Percentiles rank a stretch among this genome's conserved stretches.
phyloP scores from a whole-genome alignment of 1,139 yeast species.

The Hansenula sp. region DNA sequence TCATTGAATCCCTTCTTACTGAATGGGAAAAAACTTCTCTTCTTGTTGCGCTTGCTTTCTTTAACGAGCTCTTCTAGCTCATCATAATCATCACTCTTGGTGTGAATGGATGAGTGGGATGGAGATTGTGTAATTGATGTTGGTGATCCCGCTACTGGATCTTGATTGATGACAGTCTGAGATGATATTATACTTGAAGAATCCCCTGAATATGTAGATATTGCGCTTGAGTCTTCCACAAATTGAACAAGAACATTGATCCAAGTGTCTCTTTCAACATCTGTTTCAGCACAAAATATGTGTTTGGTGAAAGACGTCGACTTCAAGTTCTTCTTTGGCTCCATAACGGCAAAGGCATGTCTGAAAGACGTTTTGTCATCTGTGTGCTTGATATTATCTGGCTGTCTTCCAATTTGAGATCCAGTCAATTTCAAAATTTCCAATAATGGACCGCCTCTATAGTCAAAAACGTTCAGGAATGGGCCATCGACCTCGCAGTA shows the following conservation, averaged over 20 bases:
- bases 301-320: slow-evolving; percentile 54
- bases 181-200: slow-evolving; percentile 3
- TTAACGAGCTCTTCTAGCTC: slow-evolving; percentile 25
- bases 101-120: slow-evolving; percentile 6
- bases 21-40: slow-evolving; percentile 60
- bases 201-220: slow-evolving; percentile 1
- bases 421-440: slow-evolving; percentile 58
- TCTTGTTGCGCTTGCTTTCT: slow-evolving; percentile 43
- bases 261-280: slow-evolving; percentile 79
- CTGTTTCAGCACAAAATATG: slow-evolving; percentile 79
- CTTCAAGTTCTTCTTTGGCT: slow-evolving; percentile 54
- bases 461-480: slow-evolving; percentile 54
- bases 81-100: slow-evolving; percentile 18
- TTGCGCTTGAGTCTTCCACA: slow-evolving; percentile 20
- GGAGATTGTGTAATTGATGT: slow-evolving; percentile 5
- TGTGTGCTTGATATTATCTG: slow-evolving; percentile 41
- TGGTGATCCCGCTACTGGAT: slow-evolving; percentile 4
- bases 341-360: slow-evolving; percentile 74
- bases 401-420: slow-evolving; percentile 64
- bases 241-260: slow-evolving; percentile 54
- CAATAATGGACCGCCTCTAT: slow-evolving; percentile 52
- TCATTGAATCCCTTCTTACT: slow-evolving; percentile 29
- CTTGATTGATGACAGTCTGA: slow-evolving; percentile 4
- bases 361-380: slow-evolving; percentile 72
- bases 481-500: slow-evolving; percentile 74